These are phyloP conservation scores for Suhomyces yuchorum DNA, from an alignment of 1,139 yeast genomes.

Conservation along the genomic window DNA sequence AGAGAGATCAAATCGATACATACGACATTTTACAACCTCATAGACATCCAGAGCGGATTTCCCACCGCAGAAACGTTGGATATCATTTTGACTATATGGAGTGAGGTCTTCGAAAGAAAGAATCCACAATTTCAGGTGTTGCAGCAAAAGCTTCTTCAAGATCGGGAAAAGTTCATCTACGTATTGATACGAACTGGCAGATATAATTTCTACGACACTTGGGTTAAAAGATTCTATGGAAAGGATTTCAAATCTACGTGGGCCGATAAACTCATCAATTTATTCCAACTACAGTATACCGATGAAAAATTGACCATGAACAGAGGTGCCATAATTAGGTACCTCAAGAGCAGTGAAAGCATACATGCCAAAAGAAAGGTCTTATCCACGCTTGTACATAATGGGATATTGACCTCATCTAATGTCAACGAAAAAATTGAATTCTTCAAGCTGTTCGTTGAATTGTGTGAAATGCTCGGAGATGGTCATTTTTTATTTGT, in stretches of 20 bases:
- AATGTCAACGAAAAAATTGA: constrained; percentile 17
- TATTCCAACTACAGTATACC: constrained; percentile 23
- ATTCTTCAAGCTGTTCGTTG: constrained; percentile 22
- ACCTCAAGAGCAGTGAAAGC: constrained; percentile 16
- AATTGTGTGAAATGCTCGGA: constrained; percentile 18
- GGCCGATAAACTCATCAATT: constrained; percentile 27
- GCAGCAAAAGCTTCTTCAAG: constrained; percentile 21
- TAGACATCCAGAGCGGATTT: constrained; percentile 24
- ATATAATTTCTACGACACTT: constrained; percentile 22
- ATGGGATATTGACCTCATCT: constrained; percentile 22
- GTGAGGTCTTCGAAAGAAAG: constrained; percentile 11
- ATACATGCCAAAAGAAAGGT: constrained; percentile 21
- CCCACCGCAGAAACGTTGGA: constrained; percentile 18
- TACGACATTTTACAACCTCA: constrained; percentile 19
- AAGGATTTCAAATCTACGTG: constrained; percentile 17
- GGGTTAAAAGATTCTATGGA: constrained; percentile 19
- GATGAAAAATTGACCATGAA: constrained; percentile 18
- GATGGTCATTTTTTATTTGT: constrained; percentile 27
- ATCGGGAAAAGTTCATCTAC: constrained; percentile 24
- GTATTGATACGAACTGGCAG: constrained; percentile 25
- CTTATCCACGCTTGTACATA: constrained; percentile 23
- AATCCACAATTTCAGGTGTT: constrained; percentile 12
- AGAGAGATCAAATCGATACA: constrained; percentile 18
- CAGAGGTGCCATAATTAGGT: constrained; percentile 17
- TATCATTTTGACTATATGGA: constrained; percentile 29